These are phyloP conservation scores for Aspergillus luchuensis DNA, from an alignment of 2,329 filamentous ascomycete genomes.

Conservation along the genomic window DNA sequence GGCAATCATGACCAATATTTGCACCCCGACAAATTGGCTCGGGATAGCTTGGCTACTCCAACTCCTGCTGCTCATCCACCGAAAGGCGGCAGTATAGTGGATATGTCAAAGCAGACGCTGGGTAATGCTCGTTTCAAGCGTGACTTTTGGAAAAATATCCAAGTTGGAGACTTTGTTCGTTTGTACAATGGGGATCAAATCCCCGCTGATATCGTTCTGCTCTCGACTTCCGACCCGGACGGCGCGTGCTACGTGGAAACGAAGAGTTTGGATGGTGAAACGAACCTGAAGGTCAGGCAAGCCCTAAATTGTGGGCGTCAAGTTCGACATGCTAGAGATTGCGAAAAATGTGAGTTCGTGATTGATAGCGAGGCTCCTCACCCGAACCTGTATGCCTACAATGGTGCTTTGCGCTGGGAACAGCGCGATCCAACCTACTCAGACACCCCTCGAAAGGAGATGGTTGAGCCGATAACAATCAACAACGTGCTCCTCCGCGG, in stretches of 20 bases:
- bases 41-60: slow-evolving; percentile 28
- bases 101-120: slow-evolving; percentile 64
- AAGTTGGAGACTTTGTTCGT: slow-evolving; percentile 94
- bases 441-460: slow-evolving; percentile 66
- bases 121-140: slow-evolving; percentile 85
- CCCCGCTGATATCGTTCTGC: slow-evolving; percentile 86
- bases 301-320: slow-evolving; percentile 81
- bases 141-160: slow-evolving; percentile 91
- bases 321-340: slow-evolving; percentile 86
- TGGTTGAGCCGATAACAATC: slow-evolving; percentile 91
- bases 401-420: slow-evolving; percentile 82
- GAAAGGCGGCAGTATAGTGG: slow-evolving; percentile 70
- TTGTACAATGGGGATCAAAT: slow-evolving; percentile 96
- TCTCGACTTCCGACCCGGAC: slow-evolving; percentile 90
- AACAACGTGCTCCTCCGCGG: slow-evolving; percentile 94
- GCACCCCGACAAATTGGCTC: slow-evolving; percentile 35
- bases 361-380: slow-evolving; percentile 91
- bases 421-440: slow-evolving; percentile 68
- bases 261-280: slow-evolving; percentile 97
- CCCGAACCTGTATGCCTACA: slow-evolving; percentile 94
- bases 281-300: slow-evolving; percentile 92
- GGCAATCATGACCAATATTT: slow-evolving; percentile 34
- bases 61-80: slow-evolving; percentile 30
- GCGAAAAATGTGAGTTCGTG: slow-evolving; percentile 81
- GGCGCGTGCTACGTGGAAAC: slow-evolving; percentile 97